Percentiles rank a stretch among this genome's conserved stretches.
Evolutionary conservation across 148 eudicot species (phyloP).

Genomic region (Rhododendron kiyosumense): DNA sequence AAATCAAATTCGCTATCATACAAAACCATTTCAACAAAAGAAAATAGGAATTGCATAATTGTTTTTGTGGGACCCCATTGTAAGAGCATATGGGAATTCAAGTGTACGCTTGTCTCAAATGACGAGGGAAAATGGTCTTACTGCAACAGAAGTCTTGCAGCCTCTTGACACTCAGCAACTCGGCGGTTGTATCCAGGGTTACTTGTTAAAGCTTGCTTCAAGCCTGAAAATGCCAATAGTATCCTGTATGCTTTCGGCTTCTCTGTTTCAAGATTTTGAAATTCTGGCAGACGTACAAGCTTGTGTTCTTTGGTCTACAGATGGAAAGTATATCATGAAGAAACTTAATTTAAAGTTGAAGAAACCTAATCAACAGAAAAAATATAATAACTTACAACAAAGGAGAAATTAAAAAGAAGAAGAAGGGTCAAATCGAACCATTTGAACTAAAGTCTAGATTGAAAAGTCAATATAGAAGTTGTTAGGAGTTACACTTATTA

Average conservation of each 20-base stretch:
- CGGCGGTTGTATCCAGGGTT: slow-evolving; percentile 75
- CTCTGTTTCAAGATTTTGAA: slow-evolving; percentile 25
- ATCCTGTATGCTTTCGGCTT: slow-evolving; percentile 55
- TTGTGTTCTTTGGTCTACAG: slow-evolving; percentile 82
- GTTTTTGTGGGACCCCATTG: not conserved
- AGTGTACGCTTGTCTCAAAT: not conserved
- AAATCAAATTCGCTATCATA: not conserved
- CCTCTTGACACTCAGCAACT: slow-evolving; percentile 84
- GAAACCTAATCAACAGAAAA: not conserved
- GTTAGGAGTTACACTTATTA: not conserved
- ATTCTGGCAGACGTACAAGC: slow-evolving; percentile 54
- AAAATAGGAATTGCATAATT: not conserved
- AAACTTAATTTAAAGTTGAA: not conserved
- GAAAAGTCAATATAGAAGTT: not conserved
- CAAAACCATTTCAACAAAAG: not conserved
- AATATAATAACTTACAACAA: not conserved
- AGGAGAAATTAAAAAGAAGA: not conserved
- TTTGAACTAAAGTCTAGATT: not conserved
- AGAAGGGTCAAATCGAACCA: not conserved
- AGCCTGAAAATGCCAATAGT: slow-evolving; percentile 85
- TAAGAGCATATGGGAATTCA: not conserved
- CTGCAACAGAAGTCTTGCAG: slow-evolving; percentile 76
- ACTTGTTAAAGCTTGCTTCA: slow-evolving; percentile 82
- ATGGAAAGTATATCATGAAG: slow-evolving; percentile 1
- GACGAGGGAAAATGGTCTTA: slow-evolving; percentile 33